Conservation (phyloP, 2,329 filamentous ascomycete genomes). For the Amauroascus niger region DNA sequence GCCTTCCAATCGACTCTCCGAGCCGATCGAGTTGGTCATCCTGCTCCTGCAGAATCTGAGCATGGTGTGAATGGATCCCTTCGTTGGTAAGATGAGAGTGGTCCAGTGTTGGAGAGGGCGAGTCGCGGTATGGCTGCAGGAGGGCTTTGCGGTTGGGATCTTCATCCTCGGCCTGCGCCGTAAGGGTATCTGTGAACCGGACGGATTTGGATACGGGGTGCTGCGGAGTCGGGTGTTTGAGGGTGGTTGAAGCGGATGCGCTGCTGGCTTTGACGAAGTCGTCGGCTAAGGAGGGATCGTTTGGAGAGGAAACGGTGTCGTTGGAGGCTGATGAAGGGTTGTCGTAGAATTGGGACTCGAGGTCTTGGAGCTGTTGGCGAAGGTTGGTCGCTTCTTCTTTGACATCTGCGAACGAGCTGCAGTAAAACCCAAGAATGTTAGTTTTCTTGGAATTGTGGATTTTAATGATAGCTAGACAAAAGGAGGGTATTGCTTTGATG, state of each 20-base stretch:
- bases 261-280: conserved; percentile 56
- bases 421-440: neutral
- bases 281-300: conserved; percentile 51
- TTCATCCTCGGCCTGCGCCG: conserved; percentile 32
- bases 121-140: conserved; percentile 52
- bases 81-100: conserved; percentile 59
- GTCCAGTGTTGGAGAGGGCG: conserved; percentile 41
- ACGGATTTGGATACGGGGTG: conserved; percentile 59
- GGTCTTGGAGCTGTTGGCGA: conserved; percentile 62
- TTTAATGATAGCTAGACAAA: neutral
- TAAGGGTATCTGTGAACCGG: conserved; percentile 61
- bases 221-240: conserved; percentile 37
- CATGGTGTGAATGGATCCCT: conserved; percentile 80
- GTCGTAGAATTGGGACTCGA: conserved; percentile 65
- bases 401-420: conserved; percentile 41
- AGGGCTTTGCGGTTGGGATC: conserved; percentile 48
- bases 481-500: neutral
- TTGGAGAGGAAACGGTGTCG: conserved; percentile 49
- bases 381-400: conserved; percentile 59
- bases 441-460: neutral
- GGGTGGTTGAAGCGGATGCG: conserved; percentile 30
- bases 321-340: conserved; percentile 32
- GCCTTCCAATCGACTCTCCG: conserved; percentile 75
- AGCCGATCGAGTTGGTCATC: conserved; percentile 86
- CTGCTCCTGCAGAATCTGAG: conserved; percentile 71